A percentile compares a stretch with the other conserved stretches of the same genome.
Evolutionary conservation across 208 protist species (phyloP).

Genomic region (Zelonia costaricensis): DNA sequence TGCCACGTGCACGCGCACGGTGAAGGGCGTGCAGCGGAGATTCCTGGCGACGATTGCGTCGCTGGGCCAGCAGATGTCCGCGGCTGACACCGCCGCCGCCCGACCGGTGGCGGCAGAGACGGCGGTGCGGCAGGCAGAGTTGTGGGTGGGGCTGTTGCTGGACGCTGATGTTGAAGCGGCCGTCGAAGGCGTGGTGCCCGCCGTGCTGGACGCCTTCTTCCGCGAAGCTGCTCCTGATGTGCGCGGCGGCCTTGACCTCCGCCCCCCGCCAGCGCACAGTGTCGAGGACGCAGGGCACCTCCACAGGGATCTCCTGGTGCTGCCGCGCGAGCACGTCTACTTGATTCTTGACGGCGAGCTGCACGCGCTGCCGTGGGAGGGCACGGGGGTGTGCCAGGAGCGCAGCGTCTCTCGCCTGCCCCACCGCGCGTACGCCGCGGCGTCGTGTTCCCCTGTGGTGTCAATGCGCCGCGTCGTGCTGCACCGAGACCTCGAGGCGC

Average conservation of each 20-base stretch:
- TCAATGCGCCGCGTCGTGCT: conserved; percentile 19
- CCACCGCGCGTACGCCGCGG: conserved; percentile 11
- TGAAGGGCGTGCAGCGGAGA: not conserved
- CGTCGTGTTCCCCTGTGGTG: not conserved
- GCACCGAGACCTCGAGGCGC: conserved; percentile 33
- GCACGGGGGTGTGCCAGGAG: conserved; percentile 39
- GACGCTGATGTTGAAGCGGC: conserved; percentile 6
- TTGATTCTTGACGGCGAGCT: conserved; percentile 51
- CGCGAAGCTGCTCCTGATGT: not conserved
- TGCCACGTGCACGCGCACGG: conserved; percentile 2
- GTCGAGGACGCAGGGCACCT: not conserved
- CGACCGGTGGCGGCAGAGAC: not conserved
- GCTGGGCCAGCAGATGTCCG: conserved; percentile 11
- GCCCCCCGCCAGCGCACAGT: too few relatives aligned
- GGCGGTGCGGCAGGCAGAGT: not conserved
- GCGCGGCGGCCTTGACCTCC: conserved; percentile 3
- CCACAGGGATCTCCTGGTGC: conserved; percentile 45
- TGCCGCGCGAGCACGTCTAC: conserved; percentile 66
- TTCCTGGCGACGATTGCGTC: conserved; percentile 11
- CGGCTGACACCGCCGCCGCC: not conserved
- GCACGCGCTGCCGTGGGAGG: conserved; percentile 68
- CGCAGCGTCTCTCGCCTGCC: conserved; percentile 56
- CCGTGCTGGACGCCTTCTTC: conserved; percentile 18
- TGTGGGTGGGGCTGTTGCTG: conserved; percentile 25
- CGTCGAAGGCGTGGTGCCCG: conserved; percentile 18